Evolutionary conservation across 2,329 filamentous ascomycete genomes (phyloP), one percentile per base, ranked within the genome.

Genomic region (Raffaelea deltoideospora): DNA sequence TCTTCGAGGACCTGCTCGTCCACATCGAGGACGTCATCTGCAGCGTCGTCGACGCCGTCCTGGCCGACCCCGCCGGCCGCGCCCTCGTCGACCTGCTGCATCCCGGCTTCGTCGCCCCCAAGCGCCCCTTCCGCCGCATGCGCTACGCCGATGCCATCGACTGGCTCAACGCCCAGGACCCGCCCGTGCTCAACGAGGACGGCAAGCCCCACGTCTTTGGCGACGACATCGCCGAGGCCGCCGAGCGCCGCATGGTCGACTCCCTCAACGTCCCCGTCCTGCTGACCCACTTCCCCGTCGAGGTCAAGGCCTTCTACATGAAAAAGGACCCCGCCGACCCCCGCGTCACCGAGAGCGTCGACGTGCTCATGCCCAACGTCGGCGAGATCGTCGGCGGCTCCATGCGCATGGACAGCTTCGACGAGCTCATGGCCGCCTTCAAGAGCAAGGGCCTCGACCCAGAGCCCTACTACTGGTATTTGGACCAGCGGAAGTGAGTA

Each of bases 241-340:
- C 90, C 11, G 90, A 98, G 70, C 81, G 90, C 50, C 75, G 69
- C 55, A 98, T 98, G 90, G 96, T 88, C 2, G 90, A 98, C 57
- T 81, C 79, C 48, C 93, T 98, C 67, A 90, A 92, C 75, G 67
- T 75, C 37, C 90, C 90, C 43, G 94, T 98, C 58, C 40, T 48
- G 24, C 44, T 48, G 30, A 96, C 88, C 3, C 88, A 96, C 62
- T 98, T 98, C 74, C 90, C 90, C 17, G 78, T 78, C 41, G 85
- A 88, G 63, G 94, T 98, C 69, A 98, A 98, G 69, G 82, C 90
- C 2, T 98, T 98, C 59, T 98, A 98, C 71, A 98, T 98, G 90
- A 79, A 87, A 61, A 87, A 80, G 61, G 90, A 88, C 49, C 65
- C 69, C 31, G 60, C 70, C 22, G 90, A 98, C 53, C 63, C 60